phyloP scores from a whole-genome alignment of 352 stramenopile genomes.

The Globisporangium emineosum region DNA sequence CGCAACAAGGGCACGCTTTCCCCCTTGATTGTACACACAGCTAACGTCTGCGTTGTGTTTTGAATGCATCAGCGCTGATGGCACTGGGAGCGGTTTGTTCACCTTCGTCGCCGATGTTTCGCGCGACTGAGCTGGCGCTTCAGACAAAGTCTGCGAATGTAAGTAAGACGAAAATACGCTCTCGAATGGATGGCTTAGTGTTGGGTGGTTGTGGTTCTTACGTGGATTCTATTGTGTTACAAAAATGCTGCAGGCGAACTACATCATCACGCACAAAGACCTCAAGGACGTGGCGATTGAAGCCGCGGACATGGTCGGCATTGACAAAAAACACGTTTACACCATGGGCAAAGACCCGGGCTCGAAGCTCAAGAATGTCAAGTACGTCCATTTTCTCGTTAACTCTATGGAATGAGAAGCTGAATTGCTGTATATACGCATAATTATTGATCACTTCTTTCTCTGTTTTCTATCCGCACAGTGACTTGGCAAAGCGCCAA shows the following conservation, averaged over 20 bases:
- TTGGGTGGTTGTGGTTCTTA: neutral
- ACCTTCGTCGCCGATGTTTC: conserved; percentile 58
- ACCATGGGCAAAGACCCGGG: conserved; percentile 33
- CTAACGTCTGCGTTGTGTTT: neutral
- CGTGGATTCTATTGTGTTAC: neutral
- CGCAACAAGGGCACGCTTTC: too few species aligned
- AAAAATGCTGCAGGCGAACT: conserved; percentile 27
- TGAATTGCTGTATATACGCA: neutral
- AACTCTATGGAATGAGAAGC: neutral
- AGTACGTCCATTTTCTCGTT: conserved; percentile 29
- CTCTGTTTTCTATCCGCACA: conserved; percentile 18
- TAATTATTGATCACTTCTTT: neutral
- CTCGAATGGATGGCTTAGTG: neutral
- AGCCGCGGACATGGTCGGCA: conserved; percentile 26
- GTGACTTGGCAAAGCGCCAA: conserved; percentile 34
- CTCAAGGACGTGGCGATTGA: conserved; percentile 45
- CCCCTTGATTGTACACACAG: neutral
- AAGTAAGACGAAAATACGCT: conserved; percentile 2
- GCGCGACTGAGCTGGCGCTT: conserved; percentile 37
- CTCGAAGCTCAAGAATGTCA: conserved; percentile 41
- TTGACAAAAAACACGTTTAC: conserved; percentile 41
- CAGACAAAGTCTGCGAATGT: conserved; percentile 45
- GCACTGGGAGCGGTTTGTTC: conserved; percentile 54
- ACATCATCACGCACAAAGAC: conserved; percentile 53
- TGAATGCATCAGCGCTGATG: conserved; percentile 33